Conservation (phyloP, 2,329 filamentous ascomycete species). For the Arthrobotrys pseudoclavata region DNA sequence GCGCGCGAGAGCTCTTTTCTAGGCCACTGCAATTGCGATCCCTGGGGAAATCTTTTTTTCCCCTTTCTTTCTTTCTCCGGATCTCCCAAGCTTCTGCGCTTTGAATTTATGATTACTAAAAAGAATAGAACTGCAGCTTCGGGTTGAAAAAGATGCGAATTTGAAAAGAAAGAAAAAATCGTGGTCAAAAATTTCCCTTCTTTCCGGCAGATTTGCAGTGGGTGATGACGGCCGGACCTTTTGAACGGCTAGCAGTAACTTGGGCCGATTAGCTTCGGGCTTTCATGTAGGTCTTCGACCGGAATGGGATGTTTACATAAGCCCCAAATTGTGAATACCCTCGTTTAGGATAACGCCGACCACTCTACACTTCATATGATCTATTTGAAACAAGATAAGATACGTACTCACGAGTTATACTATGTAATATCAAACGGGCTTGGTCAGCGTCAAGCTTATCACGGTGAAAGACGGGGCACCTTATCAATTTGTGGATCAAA, state of each 20-base stretch:
- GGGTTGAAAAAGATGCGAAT: neutral
- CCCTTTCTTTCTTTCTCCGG: neutral
- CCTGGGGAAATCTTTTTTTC: constrained; percentile 3
- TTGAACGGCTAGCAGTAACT: neutral
- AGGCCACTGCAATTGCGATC: constrained; percentile 13
- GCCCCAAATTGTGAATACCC: constrained; percentile 17
- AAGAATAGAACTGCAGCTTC: neutral
- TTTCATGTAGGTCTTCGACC: constrained; percentile 21
- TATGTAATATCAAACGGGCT: neutral
- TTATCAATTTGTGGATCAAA: constrained; percentile 31
- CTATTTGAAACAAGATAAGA: constrained; percentile 36
- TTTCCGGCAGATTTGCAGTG: constrained; percentile 1
- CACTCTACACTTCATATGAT: neutral
- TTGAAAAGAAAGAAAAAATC: neutral
- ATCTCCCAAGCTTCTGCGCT: neutral
- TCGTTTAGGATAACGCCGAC: constrained; percentile 35
- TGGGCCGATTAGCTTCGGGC: constrained; percentile 1
- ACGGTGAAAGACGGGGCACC: constrained; percentile 21
- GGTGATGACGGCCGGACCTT: constrained; percentile 11
- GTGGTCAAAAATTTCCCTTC: neutral
- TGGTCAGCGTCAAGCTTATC: constrained; percentile 53
- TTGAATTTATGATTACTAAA: constrained; percentile 22
- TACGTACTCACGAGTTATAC: neutral
- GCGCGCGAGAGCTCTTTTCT: constrained; percentile 15
- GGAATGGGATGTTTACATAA: constrained; percentile 32